Evolutionary conservation across 2,329 filamentous ascomycete genomes (phyloP).

Genomic region (Scytalidium lignicola): DNA sequence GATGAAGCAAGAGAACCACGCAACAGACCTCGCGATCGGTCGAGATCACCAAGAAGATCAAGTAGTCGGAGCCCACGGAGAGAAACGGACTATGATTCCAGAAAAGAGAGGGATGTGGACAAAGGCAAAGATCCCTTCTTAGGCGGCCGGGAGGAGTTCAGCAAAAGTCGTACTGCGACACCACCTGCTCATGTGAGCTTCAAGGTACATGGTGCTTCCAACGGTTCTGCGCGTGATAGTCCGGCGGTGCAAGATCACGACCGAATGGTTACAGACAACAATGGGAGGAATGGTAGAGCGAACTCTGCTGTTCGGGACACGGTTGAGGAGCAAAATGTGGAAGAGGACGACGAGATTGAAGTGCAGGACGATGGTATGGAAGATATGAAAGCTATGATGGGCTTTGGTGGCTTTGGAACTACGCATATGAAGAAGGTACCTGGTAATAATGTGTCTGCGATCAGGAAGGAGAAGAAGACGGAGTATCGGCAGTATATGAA

Average conservation of each 20-base stretch:
- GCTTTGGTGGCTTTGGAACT: slow-evolving; percentile 77
- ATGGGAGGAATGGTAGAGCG: slow-evolving; percentile 17
- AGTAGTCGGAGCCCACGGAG: slow-evolving; percentile 8
- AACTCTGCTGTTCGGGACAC: slow-evolving; percentile 7
- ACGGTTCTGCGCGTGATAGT: slow-evolving; percentile 2
- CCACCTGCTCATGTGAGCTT: slow-evolving; percentile 24
- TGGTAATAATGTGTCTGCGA: slow-evolving; percentile 78
- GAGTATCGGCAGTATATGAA: slow-evolving; percentile 98
- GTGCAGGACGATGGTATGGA: slow-evolving; percentile 63
- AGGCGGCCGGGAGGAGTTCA: slow-evolving; percentile 7
- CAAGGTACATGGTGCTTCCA: slow-evolving; percentile 17
- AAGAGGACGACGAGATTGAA: slow-evolving; percentile 46
- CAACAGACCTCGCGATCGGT: not conserved
- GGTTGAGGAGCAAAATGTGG: slow-evolving; percentile 14
- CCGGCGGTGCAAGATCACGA: slow-evolving; percentile 18
- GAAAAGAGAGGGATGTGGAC: not conserved
- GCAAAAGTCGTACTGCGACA: slow-evolving; percentile 17
- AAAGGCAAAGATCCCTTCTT: not conserved
- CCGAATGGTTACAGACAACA: slow-evolving; percentile 27
- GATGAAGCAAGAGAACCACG: not conserved
- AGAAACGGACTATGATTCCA: slow-evolving; percentile 3
- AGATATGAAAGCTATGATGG: slow-evolving; percentile 82
- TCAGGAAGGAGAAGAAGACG: slow-evolving; percentile 89
- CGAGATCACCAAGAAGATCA: not conserved
- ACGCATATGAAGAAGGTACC: slow-evolving; percentile 86